Percentiles rank a stretch among this genome's conserved stretches.
Evolutionary conservation across 1,284 basidiomycete genomes (phyloP).

Genomic region (Boletus chippewaensis): DNA sequence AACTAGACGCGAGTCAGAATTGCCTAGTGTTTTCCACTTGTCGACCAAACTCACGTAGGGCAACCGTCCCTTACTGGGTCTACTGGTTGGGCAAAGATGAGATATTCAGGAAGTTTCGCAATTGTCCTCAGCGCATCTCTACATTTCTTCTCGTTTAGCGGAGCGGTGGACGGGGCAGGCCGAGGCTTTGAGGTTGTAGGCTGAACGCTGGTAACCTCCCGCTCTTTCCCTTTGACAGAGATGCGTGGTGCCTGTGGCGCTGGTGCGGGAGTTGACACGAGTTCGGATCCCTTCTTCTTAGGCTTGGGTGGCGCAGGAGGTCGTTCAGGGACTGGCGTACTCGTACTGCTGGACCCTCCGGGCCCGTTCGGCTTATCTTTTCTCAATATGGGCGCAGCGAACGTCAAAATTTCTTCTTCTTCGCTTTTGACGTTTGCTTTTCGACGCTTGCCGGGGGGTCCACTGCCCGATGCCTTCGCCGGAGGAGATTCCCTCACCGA

Average conservation of each 20-base stretch:
- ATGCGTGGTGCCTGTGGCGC: conserved; percentile 32
- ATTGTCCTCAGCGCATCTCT: conserved; percentile 65
- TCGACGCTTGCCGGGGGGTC: conserved; percentile 47
- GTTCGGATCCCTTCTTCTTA: conserved; percentile 40
- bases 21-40: background rate
- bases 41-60: conserved; percentile 62
- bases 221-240: conserved; percentile 63
- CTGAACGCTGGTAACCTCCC: conserved; percentile 36
- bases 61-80: conserved; percentile 80
- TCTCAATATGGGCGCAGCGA: conserved; percentile 54
- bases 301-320: conserved; percentile 28
- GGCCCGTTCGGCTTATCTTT: conserved; percentile 42
- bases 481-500: conserved; percentile 23
- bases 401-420: conserved; percentile 50
- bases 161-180: conserved; percentile 39
- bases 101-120: conserved; percentile 61
- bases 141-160: conserved; percentile 76
- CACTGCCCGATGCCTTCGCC: conserved; percentile 35
- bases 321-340: conserved; percentile 26
- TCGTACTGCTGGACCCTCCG: conserved; percentile 20
- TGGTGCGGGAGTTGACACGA: conserved; percentile 26
- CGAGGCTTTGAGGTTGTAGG: conserved; percentile 40
- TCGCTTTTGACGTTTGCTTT: conserved; percentile 46
- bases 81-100: conserved; percentile 81
- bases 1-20: conserved; percentile 43